These are phyloP conservation scores for Pythium biforme DNA, from an alignment of 352 stramenopile species.

Conservation along the genomic window DNA sequence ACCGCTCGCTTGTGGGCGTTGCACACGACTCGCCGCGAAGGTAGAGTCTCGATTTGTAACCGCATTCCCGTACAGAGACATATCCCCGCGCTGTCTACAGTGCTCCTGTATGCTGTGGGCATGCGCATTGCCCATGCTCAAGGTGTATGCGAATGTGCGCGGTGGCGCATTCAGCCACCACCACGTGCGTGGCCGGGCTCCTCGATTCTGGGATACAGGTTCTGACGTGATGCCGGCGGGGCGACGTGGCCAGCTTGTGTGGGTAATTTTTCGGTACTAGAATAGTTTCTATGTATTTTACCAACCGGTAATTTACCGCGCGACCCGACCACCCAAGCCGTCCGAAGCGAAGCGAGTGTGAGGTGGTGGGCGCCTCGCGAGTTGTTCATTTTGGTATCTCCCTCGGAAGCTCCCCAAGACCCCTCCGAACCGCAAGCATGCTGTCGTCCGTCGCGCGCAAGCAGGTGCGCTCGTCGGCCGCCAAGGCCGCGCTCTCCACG, in stretches of 20 bases:
- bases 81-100: too few relatives aligned
- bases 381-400: slow-evolving; percentile 84
- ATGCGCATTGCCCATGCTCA: too few relatives aligned
- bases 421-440: slow-evolving; percentile 52
- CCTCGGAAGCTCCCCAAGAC: slow-evolving; percentile 30
- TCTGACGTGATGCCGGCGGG: slow-evolving; percentile 12
- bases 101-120: too few relatives aligned
- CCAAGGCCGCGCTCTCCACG: slow-evolving; percentile 74
- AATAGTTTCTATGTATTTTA: slow-evolving; percentile 16
- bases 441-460: slow-evolving; percentile 60
- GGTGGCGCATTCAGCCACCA: slow-evolving; percentile 4
- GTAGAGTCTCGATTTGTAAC: too few relatives aligned
- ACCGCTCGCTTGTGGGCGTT: background rate
- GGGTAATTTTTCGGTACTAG: slow-evolving; percentile 4
- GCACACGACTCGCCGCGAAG: background rate
- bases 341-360: slow-evolving; percentile 8
- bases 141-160: background rate
- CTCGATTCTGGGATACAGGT: slow-evolving; percentile 3
- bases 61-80: too few relatives aligned
- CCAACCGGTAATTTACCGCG: slow-evolving; percentile 22
- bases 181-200: too few relatives aligned
- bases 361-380: slow-evolving; percentile 29
- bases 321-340: slow-evolving; percentile 18
- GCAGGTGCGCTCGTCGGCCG: slow-evolving; percentile 63
- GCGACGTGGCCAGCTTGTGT: background rate